Base-by-base conservation (phyloP, 2,329 filamentous ascomycete species). In the Canariomyces notabilis region DNA sequence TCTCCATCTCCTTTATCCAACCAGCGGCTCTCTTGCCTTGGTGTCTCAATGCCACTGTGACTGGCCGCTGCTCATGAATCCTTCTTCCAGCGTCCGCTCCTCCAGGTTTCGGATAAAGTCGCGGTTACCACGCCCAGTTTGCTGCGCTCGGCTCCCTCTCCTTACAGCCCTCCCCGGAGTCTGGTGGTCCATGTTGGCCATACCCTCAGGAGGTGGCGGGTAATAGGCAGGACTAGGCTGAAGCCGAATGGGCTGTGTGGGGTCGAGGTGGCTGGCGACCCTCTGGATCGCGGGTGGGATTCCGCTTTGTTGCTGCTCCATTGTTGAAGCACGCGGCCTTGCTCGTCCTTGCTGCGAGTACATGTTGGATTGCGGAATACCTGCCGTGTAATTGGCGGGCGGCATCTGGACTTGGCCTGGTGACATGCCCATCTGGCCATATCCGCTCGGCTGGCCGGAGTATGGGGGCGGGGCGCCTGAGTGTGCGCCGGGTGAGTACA, bases 221-320 rank as follows among this genome's bases (percentile, higher is more conserved):
- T 97, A 98, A 67, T 98, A 98, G 2, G 93, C 93, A 5, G 93
- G 93, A 58, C 89, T 96, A 2, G 93, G 93, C 63, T 98, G 93
- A 46, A 97, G 69, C 40, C 93, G 81, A 59, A 98, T 97, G 0
- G 93, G 93, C 50, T 90, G 87, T 58, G 82, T 97, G 2, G 93
- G 93, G 61, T 98, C 93, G 36, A 98, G 78, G 66, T 97, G 91
- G 63, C 89, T 95, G 34, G 93, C 93, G 18, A 98, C 93, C 57
- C 93, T 79, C 67, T 98, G 93, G 48, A 98, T 88, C 3, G 90
- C 84, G 12, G 87, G 84, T 5, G 93, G 93, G 49, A 98, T 95
- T 2, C 91, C 91, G 53, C 86, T 90, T 61, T 90, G 86, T 60
- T 94, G 88, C 63, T 93, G 88, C 61, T 97, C 93, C 85, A 97